Percentiles rank a stretch among this genome's conserved stretches.
These are phyloP conservation scores for Aquilaria agallochum DNA, from an alignment of 441 rosid species.

Conservation along the genomic window DNA sequence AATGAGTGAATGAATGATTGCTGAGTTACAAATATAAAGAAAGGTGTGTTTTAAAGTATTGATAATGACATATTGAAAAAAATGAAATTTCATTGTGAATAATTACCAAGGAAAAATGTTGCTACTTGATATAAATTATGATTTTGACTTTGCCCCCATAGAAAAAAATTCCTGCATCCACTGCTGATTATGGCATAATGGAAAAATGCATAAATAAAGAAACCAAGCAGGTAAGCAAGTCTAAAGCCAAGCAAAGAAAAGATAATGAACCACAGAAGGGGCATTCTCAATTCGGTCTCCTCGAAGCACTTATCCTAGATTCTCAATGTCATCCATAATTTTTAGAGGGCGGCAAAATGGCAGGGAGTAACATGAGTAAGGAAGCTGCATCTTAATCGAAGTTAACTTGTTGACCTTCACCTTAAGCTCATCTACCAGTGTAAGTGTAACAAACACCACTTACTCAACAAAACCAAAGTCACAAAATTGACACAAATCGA, in stretches of 20 bases:
- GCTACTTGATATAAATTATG: too few relatives aligned
- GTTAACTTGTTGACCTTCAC: slow-evolving; percentile 70
- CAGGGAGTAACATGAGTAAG: slow-evolving; percentile 56
- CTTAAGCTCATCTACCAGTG: slow-evolving; percentile 49
- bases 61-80: too few relatives aligned
- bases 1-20: too few relatives aligned
- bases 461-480: slow-evolving; percentile 1
- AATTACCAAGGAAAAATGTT: too few relatives aligned
- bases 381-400: slow-evolving; percentile 66
- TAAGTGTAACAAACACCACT: slow-evolving; percentile 9
- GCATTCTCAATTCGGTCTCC: slow-evolving; percentile 70
- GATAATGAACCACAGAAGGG: slow-evolving; percentile 42
- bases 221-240: not conserved
- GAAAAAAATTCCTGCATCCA: too few relatives aligned
- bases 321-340: slow-evolving; percentile 61
- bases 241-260: not conserved
- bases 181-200: not conserved
- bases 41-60: too few relatives aligned
- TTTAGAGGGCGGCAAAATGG: slow-evolving; percentile 45
- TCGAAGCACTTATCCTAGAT: slow-evolving; percentile 78
- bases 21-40: too few relatives aligned
- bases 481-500: not conserved
- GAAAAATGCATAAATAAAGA: slow-evolving; percentile 5
- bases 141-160: too few relatives aligned
- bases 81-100: too few relatives aligned